Conservation (phyloP, 2,329 filamentous ascomycete genomes). For the Verticillium isaacii region DNA sequence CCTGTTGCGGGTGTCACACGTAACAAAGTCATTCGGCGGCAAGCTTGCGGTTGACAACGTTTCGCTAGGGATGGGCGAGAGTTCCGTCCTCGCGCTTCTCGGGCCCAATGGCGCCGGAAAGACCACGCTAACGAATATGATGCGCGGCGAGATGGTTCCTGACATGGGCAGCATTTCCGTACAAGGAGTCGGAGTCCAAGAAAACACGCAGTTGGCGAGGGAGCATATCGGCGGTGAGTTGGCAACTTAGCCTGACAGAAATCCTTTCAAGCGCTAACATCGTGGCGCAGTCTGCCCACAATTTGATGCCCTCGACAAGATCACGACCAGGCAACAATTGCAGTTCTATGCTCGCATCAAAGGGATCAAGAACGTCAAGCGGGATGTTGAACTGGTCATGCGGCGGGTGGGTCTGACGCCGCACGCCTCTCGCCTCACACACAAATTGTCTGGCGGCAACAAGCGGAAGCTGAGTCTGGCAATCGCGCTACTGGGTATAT, state of each 20-base stretch:
- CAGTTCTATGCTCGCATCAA: slow-evolving; percentile 66
- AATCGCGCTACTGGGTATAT: slow-evolving; percentile 67
- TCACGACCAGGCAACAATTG: slow-evolving; percentile 67
- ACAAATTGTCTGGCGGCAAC: slow-evolving; percentile 66
- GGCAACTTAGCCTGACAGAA: not conserved
- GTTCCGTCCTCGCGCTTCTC: slow-evolving; percentile 65
- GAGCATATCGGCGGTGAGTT: slow-evolving; percentile 47
- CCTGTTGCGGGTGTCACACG: slow-evolving; percentile 55
- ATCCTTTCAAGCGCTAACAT: not conserved
- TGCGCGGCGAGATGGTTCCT: slow-evolving; percentile 63
- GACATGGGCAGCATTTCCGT: slow-evolving; percentile 59
- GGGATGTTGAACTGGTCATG: slow-evolving; percentile 60
- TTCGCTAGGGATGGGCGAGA: slow-evolving; percentile 58
- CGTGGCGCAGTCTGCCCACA: slow-evolving; percentile 56
- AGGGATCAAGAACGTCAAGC: slow-evolving; percentile 54
- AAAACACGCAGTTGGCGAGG: slow-evolving; percentile 48
- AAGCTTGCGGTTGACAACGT: slow-evolving; percentile 63
- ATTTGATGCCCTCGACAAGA: slow-evolving; percentile 65
- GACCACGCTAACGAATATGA: slow-evolving; percentile 63
- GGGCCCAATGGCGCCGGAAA: slow-evolving; percentile 72
- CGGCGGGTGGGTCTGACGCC: slow-evolving; percentile 56
- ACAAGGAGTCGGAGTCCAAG: slow-evolving; percentile 57
- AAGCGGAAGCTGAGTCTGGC: slow-evolving; percentile 69
- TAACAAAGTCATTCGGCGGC: slow-evolving; percentile 59
- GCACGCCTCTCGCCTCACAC: slow-evolving; percentile 58